These are phyloP conservation scores for Crithidia thermophila DNA, from an alignment of 208 protist species.

Conservation along the genomic window DNA sequence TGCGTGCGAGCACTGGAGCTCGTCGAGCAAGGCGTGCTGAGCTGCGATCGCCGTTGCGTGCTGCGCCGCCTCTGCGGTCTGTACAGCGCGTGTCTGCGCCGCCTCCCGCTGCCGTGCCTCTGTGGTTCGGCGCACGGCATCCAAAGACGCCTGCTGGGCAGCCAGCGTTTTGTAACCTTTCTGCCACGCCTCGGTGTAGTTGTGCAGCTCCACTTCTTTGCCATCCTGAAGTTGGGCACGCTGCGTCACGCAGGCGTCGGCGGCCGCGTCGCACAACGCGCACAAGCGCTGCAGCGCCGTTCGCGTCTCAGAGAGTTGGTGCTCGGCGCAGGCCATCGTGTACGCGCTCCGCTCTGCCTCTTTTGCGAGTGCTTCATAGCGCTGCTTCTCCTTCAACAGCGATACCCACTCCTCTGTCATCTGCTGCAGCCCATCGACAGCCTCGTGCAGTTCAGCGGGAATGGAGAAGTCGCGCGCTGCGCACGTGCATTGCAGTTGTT, in stretches of 20 bases:
- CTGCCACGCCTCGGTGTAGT: slow-evolving; percentile 30
- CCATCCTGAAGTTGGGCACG: not conserved
- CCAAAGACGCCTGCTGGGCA: slow-evolving; percentile 10
- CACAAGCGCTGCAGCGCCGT: not conserved
- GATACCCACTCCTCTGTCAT: not conserved
- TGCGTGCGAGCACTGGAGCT: not conserved
- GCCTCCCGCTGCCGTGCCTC: not conserved
- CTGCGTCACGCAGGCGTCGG: not conserved
- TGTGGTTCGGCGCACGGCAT: not conserved
- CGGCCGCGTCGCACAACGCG: not conserved
- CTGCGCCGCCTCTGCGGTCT: not conserved
- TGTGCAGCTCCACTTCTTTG: slow-evolving; percentile 18
- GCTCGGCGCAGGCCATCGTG: too few species aligned
- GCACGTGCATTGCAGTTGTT: too few species aligned
- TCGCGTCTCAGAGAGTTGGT: not conserved
- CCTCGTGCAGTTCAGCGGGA: not conserved
- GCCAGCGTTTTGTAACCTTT: slow-evolving; percentile 16
- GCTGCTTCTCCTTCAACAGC: slow-evolving; percentile 1
- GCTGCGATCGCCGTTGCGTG: not conserved
- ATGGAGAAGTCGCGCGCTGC: too few species aligned
- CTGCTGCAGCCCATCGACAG: not conserved
- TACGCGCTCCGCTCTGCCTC: too few species aligned
- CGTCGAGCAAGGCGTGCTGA: not conserved
- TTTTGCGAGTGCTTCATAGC: slow-evolving; percentile 2
- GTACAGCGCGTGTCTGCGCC: not conserved